Evolutionary conservation across 192 early-diverging fungal species (phyloP).

Genomic region (Kickxella alabastrina): DNA sequence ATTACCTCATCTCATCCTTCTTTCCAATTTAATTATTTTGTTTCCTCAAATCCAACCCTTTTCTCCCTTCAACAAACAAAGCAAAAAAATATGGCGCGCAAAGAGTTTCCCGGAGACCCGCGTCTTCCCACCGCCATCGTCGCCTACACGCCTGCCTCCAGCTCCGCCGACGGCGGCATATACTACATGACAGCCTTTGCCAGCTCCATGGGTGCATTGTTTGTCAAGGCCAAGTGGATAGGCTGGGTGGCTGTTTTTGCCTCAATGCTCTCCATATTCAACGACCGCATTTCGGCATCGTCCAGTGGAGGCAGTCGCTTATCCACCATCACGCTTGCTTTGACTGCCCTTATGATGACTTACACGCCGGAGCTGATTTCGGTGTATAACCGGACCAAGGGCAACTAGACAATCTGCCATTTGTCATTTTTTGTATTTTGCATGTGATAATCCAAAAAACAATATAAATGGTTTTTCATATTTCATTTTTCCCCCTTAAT

Average conservation of each 20-base stretch:
- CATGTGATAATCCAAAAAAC: too few relatives aligned
- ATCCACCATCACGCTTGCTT: slow-evolving; percentile 43
- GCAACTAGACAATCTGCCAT: background rate
- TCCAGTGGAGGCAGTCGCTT: slow-evolving; percentile 25
- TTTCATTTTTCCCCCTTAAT: too few relatives aligned
- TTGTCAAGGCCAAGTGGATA: slow-evolving; percentile 34
- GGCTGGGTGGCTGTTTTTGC: slow-evolving; percentile 39
- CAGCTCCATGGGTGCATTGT: slow-evolving; percentile 42
- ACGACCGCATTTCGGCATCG: slow-evolving; percentile 33
- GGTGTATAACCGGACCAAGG: slow-evolving; percentile 12
- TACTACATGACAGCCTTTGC: slow-evolving; percentile 46
- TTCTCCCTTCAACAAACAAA: too few relatives aligned
- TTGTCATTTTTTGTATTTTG: background rate
- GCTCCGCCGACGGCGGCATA: slow-evolving; percentile 29
- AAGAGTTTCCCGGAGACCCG: slow-evolving; percentile 44
- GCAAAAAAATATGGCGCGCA: slow-evolving; percentile 33
- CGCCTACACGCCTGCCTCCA: slow-evolving; percentile 35
- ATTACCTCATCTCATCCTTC: too few relatives aligned
- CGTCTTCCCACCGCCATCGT: slow-evolving; percentile 27
- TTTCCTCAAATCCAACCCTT: too few relatives aligned
- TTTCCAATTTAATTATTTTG: too few relatives aligned
- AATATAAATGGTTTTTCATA: too few relatives aligned
- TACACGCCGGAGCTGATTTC: slow-evolving; percentile 38
- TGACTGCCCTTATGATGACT: slow-evolving; percentile 36
- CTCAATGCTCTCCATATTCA: slow-evolving; percentile 37